Evolutionary conservation across 805 yeast genomes (phyloP).

Genomic region (Metschnikowia vanudenii): DNA sequence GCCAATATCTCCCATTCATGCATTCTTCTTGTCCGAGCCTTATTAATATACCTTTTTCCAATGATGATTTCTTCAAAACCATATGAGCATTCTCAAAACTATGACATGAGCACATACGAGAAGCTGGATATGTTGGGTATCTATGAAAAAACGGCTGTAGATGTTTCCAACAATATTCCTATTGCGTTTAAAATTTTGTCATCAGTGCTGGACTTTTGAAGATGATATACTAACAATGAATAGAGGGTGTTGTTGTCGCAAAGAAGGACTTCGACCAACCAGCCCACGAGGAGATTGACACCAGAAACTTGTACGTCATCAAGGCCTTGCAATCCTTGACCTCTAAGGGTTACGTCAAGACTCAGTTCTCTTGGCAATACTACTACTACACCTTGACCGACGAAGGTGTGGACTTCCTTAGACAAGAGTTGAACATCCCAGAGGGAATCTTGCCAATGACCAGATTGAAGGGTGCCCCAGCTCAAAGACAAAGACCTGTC

Average conservation of each 20-base stretch:
- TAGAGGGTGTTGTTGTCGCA: slow-evolving; percentile 99
- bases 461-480: slow-evolving; percentile 91
- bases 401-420: slow-evolving; percentile 97
- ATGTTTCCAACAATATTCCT: too few species aligned
- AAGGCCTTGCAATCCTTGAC: slow-evolving; percentile 99
- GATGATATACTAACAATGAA: slow-evolving; percentile 24
- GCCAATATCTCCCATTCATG: neutral
- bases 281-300: slow-evolving; percentile 96
- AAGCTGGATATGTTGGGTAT: too few species aligned
- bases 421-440: slow-evolving; percentile 98
- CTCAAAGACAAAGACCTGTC: slow-evolving; percentile 60
- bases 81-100: too few species aligned
- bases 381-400: slow-evolving; percentile 99
- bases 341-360: slow-evolving; percentile 98
- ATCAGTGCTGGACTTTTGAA: neutral
- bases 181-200: too few species aligned
- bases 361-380: slow-evolving; percentile 99
- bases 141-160: too few species aligned
- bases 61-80: too few species aligned
- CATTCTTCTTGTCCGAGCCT: neutral
- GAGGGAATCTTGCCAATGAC: slow-evolving; percentile 98
- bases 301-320: slow-evolving; percentile 95
- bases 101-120: too few species aligned
- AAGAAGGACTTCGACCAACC: slow-evolving; percentile 98
- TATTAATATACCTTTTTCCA: neutral